Base-by-base conservation (phyloP, 768 basidiomycete genomes). In the Rhodocollybia butyracea region DNA sequence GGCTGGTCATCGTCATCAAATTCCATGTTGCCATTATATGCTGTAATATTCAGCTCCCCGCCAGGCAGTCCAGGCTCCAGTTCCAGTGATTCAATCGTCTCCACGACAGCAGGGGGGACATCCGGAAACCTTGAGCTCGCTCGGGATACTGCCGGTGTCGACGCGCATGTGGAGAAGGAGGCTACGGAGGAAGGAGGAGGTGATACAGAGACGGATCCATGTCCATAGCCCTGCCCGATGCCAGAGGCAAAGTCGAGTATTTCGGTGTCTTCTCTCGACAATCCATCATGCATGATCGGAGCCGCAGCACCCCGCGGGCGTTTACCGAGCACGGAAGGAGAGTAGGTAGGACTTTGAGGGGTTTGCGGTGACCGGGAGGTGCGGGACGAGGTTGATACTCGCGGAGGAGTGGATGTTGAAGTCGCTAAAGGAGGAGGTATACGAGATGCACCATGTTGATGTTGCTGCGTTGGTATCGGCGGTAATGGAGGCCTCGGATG, bases 291-390 rank as follows among this genome's bases (percentile, higher is more conserved):
- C n/a, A n/a, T n/a, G n/a, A n/a, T n/a, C n/a, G n/a, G n/a, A n/a
- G n/a, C 19, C 15, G 10, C 42, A 3, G 24, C 15, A 15, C 21
- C 84, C 19, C 88, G 76, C 32, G 73, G 67, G 24, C 89, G 80
- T 69, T 91, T 91, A 21, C 89, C 89, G 26, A 91, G 78, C 0
- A 91, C 81, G 38, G 83, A 80, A 3, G 76, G 74, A 21, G 78
- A 76, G 26, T 67, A 67, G 60, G 60, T 39, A 24, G 53, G 53
- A n/a, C 48, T 50, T 12, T 19, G 48, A 3, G 63, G 53, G 12
- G 69, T 65, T 38, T 17, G 58, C 15, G 62, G 51, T 21, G 65
- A 61, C 15, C 36, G 66, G 58, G 26, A 21, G 5, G 31, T 26
- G 26, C 32, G 11, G 26, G 21, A 34, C 10, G 48, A 50, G 15